These are phyloP conservation scores for Geranium incanum DNA, from an alignment of 441 rosid species.

Conservation along the genomic window DNA sequence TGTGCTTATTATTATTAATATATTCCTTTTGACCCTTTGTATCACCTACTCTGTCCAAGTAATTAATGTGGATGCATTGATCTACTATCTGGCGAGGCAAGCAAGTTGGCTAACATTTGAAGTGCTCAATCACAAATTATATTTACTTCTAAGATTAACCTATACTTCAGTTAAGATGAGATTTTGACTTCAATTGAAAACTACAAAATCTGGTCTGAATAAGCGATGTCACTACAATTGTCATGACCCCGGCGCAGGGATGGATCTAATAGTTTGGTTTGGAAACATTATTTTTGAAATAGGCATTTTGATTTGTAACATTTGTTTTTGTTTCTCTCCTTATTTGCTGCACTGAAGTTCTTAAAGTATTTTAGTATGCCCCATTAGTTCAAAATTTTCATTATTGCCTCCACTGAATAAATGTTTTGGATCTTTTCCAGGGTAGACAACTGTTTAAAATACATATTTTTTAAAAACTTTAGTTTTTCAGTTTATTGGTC, in stretches of 20 bases:
- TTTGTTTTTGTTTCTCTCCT: background rate
- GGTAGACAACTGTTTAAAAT: background rate
- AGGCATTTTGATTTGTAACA: background rate
- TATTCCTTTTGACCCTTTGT: slow-evolving; percentile 12
- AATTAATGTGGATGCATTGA: background rate
- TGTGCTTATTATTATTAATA: slow-evolving; percentile 3
- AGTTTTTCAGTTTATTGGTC: background rate
- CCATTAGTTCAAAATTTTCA: background rate
- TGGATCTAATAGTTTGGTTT: background rate
- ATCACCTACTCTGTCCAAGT: background rate
- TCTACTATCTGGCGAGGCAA: background rate
- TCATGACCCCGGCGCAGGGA: background rate
- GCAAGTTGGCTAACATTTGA: slow-evolving; percentile 10
- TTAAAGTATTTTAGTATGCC: background rate
- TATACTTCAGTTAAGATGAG: background rate
- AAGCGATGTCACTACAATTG: background rate
- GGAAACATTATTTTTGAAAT: background rate
- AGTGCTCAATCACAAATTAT: background rate
- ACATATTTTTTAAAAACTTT: background rate
- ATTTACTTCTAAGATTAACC: slow-evolving; percentile 1
- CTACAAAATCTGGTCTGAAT: background rate
- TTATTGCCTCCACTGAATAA: background rate
- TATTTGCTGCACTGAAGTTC: background rate
- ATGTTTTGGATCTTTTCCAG: background rate
- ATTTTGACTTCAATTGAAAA: background rate